These are phyloP conservation scores for Boechera divaricarpa DNA, from an alignment of 345 rosid genomes.

Conservation along the genomic window DNA sequence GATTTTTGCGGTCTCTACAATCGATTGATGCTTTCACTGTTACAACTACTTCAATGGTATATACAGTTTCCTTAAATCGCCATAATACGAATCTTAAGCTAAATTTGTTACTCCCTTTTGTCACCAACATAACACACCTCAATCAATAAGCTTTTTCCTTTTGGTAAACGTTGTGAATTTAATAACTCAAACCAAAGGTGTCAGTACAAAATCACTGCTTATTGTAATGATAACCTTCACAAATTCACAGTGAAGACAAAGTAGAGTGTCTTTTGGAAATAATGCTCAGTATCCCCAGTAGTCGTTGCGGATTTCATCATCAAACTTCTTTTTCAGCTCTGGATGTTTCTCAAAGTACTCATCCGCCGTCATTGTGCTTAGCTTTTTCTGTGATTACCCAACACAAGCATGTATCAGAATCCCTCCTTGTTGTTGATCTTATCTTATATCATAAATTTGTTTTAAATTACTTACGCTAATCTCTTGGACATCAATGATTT, in stretches of 20 bases:
- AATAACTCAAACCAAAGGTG: neutral
- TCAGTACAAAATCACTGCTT: constrained; percentile 19
- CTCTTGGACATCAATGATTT: constrained; percentile 83
- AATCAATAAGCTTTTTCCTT: neutral
- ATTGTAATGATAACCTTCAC: neutral
- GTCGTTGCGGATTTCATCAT: constrained; percentile 96
- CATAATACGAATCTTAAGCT: neutral
- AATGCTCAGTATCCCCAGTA: constrained; percentile 21
- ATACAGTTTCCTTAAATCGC: neutral
- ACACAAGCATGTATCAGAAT: neutral
- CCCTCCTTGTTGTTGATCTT: neutral
- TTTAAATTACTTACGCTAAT: constrained; percentile 59
- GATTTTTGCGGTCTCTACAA: neutral
- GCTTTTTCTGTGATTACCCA: constrained; percentile 15
- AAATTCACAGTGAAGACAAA: neutral
- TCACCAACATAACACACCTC: neutral
- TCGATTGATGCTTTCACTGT: neutral
- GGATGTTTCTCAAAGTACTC: constrained; percentile 97
- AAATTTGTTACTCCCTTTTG: neutral
- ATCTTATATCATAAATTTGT: neutral
- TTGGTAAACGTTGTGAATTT: neutral
- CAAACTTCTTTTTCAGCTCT: constrained; percentile 90
- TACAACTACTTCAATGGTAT: neutral
- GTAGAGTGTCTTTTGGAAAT: neutral
- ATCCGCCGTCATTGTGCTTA: constrained; percentile 67